Percentiles rank a stretch among this genome's conserved stretches.
Conservation (phyloP, 352 stramenopile genomes). For the Phytophthora podocarpi region DNA sequence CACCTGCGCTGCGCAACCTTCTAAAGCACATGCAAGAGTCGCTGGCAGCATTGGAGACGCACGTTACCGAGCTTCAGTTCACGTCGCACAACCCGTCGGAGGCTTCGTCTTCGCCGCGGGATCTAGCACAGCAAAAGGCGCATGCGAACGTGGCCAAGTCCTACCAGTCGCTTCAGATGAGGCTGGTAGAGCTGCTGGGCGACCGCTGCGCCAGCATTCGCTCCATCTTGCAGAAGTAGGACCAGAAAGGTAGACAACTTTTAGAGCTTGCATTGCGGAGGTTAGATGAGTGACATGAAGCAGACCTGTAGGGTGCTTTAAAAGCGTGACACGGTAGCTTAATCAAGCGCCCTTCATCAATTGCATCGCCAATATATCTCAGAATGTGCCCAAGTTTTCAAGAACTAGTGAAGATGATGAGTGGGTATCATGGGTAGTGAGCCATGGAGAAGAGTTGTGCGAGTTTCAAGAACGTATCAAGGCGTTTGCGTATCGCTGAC, state of each 20-base stretch:
- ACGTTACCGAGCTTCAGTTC: slow-evolving; percentile 43
- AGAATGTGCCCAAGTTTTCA: too few relatives aligned
- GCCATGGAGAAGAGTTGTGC: too few relatives aligned
- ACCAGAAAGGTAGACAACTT: background rate
- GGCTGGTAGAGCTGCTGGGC: slow-evolving; percentile 40
- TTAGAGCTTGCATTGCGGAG: slow-evolving; percentile 7
- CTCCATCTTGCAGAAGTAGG: slow-evolving; percentile 51
- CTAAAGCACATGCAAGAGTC: slow-evolving; percentile 71
- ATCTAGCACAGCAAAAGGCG: slow-evolving; percentile 33
- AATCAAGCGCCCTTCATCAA: too few relatives aligned
- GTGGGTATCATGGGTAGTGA: too few relatives aligned
- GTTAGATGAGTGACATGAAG: background rate
- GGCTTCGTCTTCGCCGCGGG: background rate
- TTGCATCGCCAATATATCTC: too few relatives aligned
- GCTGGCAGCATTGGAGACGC: slow-evolving; percentile 41
- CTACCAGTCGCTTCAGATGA: slow-evolving; percentile 41
- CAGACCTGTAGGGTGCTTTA: too few relatives aligned
- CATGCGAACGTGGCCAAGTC: slow-evolving; percentile 46
- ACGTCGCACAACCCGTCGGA: background rate
- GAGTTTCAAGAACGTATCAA: too few relatives aligned
- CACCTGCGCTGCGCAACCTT: slow-evolving; percentile 47
- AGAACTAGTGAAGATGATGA: too few relatives aligned
- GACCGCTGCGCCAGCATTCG: slow-evolving; percentile 43
- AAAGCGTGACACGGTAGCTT: too few relatives aligned
- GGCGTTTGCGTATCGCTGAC: too few relatives aligned